Base-by-base conservation (phyloP, 164 flowering plant species). In the Annona cherimola region DNA sequence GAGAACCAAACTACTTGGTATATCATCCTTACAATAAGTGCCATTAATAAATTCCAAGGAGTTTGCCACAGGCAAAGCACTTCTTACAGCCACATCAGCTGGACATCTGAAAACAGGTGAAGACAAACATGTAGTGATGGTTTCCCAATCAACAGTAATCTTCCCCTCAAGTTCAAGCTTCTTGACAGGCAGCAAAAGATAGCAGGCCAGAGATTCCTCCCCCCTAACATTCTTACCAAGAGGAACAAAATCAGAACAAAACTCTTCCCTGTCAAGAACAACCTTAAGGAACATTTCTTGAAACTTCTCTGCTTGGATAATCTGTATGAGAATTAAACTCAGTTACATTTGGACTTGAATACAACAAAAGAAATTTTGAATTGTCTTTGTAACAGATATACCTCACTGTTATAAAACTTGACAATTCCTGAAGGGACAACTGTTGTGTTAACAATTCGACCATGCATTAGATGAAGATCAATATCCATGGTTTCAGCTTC, bases 271-370 rank as follows among this genome's bases (percentile, higher is more conserved):
- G 78, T 96, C 93, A 78, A 96, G 88, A 76, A 92, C 83, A 75
- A 87, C 71, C 84, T 88, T 92, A 71, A 96, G 87, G 76, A 73
- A 90, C 86, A 96, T 84, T 79, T 88, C 92, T 77, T 92, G 99
- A 79, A 92, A 90, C 44, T 76, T 84, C 60, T 84, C 74, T 4
- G 96, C 99, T 72, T 74, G 75, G 55, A 63, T 59, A 67, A 93
- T 86, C 99, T 96, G 97, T 45, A 79, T 3, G 69, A 72, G 3
- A 66, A 45, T 64, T 35, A 26, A 63, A 61, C 14, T 62, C 4
- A 42, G 5, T 62, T 41, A 40, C 61, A 63, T 3, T 65, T 7
- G 39, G 39, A 73, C 55, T 42, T 62, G 41, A 0, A 60, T 42
- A 54, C 18, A 66, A 45, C 18, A 66, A 18, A 26, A 42, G 5